Evolutionary conservation across 306 rosid species (phyloP).

Genomic region (Urtica urens): DNA sequence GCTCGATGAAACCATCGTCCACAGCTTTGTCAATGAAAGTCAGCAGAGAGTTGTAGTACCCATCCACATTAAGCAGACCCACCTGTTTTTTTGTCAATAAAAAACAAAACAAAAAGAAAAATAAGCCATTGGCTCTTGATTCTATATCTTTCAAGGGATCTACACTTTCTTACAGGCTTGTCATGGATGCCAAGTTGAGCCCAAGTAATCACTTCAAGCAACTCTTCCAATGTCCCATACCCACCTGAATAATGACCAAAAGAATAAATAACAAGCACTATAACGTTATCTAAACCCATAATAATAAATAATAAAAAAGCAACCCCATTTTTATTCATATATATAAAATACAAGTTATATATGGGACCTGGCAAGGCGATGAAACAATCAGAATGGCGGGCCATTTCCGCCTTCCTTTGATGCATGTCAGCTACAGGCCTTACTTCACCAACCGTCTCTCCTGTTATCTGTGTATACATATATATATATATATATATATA

Average conservation of each 20-base stretch:
- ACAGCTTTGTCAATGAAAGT: constrained; percentile 49
- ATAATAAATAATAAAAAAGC: neutral
- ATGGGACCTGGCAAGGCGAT: constrained; percentile 50
- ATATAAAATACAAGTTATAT: neutral
- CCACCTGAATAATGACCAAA: constrained; percentile 34
- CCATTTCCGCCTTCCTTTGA: constrained; percentile 62
- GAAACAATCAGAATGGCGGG: constrained; percentile 53
- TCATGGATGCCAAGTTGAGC: constrained; percentile 56
- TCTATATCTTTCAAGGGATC: neutral
- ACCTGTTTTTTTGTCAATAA: constrained; percentile 18
- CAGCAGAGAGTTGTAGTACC: constrained; percentile 41
- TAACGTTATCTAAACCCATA: neutral
- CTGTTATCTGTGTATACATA: constrained; percentile 35
- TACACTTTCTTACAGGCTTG: constrained; percentile 42
- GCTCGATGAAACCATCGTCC: constrained; percentile 53
- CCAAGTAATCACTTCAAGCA: constrained; percentile 51
- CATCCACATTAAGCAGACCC: constrained; percentile 50
- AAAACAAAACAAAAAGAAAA: neutral
- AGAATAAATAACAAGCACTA: neutral
- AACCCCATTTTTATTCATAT: neutral
- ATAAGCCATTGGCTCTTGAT: neutral
- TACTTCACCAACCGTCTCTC: constrained; percentile 49
- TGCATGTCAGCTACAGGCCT: constrained; percentile 52
- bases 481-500: neutral
- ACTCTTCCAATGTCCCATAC: constrained; percentile 48